These are phyloP conservation scores for Salix udensis DNA, from an alignment of 345 rosid genomes.

Conservation along the genomic window DNA sequence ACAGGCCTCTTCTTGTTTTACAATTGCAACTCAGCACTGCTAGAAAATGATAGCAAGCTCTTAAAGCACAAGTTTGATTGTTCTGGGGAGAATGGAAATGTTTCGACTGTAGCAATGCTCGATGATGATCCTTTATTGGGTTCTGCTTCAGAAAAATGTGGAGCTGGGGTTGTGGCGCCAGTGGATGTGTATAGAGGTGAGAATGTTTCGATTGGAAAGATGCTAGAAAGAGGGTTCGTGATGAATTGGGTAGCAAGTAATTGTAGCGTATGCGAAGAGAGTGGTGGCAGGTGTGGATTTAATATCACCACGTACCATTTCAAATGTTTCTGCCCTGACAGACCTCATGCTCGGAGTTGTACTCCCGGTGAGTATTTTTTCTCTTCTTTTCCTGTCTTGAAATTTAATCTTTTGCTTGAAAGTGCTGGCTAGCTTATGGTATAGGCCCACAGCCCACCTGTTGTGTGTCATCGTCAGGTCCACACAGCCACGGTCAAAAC, in stretches of 20 bases:
- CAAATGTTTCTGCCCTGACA: slow-evolving; percentile 52
- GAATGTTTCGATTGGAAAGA: not conserved
- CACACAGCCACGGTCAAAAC: no score
- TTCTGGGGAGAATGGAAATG: not conserved
- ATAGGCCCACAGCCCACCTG: no score
- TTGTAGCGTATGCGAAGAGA: slow-evolving; percentile 30
- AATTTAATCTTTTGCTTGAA: no score
- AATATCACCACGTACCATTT: slow-evolving; percentile 14
- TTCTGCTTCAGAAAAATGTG: slow-evolving; percentile 23
- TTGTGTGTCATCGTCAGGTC: no score
- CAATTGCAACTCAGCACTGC: slow-evolving; percentile 21
- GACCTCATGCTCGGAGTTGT: slow-evolving; percentile 38
- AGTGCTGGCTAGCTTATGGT: no score
- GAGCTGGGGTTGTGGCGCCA: slow-evolving; percentile 11
- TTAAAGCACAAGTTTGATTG: slow-evolving; percentile 11
- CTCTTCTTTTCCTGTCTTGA: not conserved
- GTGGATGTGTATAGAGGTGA: slow-evolving; percentile 12
- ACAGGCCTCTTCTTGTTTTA: slow-evolving; percentile 15
- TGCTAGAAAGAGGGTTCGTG: slow-evolving; percentile 33
- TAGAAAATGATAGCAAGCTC: not conserved
- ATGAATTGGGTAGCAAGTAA: slow-evolving; percentile 42
- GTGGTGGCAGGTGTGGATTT: slow-evolving; percentile 56
- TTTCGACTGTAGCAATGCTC: slow-evolving; percentile 20
- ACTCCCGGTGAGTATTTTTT: slow-evolving; percentile 13
- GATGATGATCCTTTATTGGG: slow-evolving; percentile 18